Percentiles rank a stretch among this genome's conserved stretches.
phyloP scores from a whole-genome alignment of 768 basidiomycete species.

The Cantharellus anzutake region DNA sequence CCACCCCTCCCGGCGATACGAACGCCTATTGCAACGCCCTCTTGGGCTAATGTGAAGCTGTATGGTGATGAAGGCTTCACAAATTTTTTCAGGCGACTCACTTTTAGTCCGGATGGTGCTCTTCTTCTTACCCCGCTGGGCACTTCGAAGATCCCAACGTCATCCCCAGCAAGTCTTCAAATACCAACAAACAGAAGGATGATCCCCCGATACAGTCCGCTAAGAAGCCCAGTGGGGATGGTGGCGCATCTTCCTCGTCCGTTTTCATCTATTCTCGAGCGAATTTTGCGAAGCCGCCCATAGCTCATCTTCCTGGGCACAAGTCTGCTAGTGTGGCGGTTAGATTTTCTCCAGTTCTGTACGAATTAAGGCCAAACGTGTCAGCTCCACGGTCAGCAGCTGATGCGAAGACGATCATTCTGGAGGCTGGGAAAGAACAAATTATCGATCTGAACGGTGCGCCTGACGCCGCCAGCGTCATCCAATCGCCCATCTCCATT shows the following conservation, averaged over 20 bases:
- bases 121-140: slow-evolving; percentile 90
- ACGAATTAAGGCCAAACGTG: slow-evolving; percentile 61
- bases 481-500: slow-evolving; percentile 9
- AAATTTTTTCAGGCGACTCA: slow-evolving; percentile 86
- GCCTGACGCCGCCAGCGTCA: slow-evolving; percentile 15
- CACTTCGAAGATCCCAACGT: slow-evolving; percentile 87
- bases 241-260: slow-evolving; percentile 27
- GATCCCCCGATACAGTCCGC: slow-evolving; percentile 6
- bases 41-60: slow-evolving; percentile 53
- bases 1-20: slow-evolving; percentile 88
- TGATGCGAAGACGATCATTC: slow-evolving; percentile 35
- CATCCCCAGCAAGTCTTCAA: slow-evolving; percentile 18
- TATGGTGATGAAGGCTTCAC: slow-evolving; percentile 93
- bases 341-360: slow-evolving; percentile 80
- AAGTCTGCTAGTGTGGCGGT: slow-evolving; percentile 92
- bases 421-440: slow-evolving; percentile 51
- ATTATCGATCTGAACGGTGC: slow-evolving; percentile 39
- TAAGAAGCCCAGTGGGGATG: slow-evolving; percentile 1
- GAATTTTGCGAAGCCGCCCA: slow-evolving; percentile 80
- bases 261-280: slow-evolving; percentile 94
- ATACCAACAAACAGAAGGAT: slow-evolving; percentile 20
- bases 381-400: slow-evolving; percentile 14
- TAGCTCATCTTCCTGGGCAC: slow-evolving; percentile 90
- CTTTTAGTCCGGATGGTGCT: slow-evolving; percentile 89
- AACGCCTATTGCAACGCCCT: slow-evolving; percentile 20